A percentile compares a stretch with the other conserved stretches of the same genome.
Evolutionary conservation across 202 grass and related monocot genomes (phyloP).

Genomic region (Schoenoplectus triqueter): DNA sequence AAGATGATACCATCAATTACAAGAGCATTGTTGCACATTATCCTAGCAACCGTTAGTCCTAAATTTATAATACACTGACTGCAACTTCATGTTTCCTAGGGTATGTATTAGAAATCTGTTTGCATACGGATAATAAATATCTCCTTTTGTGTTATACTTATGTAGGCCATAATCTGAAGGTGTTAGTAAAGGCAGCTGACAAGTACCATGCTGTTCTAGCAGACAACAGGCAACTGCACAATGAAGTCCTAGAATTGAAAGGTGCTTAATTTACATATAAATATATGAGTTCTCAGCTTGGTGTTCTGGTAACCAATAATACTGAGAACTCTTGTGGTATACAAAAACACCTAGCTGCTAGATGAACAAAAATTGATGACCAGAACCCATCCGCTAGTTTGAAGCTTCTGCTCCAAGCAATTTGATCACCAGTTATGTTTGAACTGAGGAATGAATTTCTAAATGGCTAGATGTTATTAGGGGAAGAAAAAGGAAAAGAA

Average conservation of each 20-base stretch:
- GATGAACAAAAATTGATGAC: background rate
- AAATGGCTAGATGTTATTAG: background rate
- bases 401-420: background rate
- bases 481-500: background rate
- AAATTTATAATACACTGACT: background rate
- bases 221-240: constrained; percentile 81
- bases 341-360: background rate
- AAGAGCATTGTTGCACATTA: constrained; percentile 10
- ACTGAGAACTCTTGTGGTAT: background rate
- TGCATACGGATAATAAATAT: constrained; percentile 20
- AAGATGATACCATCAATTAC: constrained; percentile 3
- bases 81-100: constrained; percentile 13
- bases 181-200: constrained; percentile 64
- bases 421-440: background rate
- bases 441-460: background rate
- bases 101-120: constrained; percentile 34
- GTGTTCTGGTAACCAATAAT: background rate
- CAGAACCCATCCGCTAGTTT: background rate
- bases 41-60: constrained; percentile 2
- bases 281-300: too few relatives aligned
- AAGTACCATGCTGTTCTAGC: constrained; percentile 71
- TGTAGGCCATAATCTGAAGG: constrained; percentile 65
- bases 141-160: constrained; percentile 29
- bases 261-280: constrained; percentile 48
- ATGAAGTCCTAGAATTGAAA: constrained; percentile 94